A percentile compares a stretch with the other conserved stretches of the same genome.
These are phyloP conservation scores for Hypholoma fasciculare DNA, from an alignment of 768 basidiomycete species.

Conservation along the genomic window DNA sequence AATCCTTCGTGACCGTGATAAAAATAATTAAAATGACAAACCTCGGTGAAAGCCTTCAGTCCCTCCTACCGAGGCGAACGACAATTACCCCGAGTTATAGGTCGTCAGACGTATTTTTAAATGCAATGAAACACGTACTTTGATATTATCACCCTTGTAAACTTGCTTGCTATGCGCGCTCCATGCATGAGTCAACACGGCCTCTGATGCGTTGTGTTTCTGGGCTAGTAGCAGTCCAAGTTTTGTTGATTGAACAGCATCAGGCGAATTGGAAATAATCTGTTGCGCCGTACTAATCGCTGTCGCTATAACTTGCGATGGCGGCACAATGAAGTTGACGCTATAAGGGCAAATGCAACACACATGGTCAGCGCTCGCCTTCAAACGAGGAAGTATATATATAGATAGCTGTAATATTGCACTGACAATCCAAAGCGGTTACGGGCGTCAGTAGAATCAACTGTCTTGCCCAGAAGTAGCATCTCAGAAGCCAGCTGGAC, in stretches of 20 bases:
- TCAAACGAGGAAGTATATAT: slow-evolving; percentile 2
- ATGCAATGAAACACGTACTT: slow-evolving; percentile 40
- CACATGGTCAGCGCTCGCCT: slow-evolving; percentile 5
- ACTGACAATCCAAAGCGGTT: slow-evolving; percentile 76
- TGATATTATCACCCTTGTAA: slow-evolving; percentile 68
- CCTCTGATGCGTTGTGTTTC: slow-evolving; percentile 50
- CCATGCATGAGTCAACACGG: slow-evolving; percentile 44
- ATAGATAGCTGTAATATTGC: background rate
- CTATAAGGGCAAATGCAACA: slow-evolving; percentile 32
- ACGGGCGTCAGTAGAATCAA: slow-evolving; percentile 68
- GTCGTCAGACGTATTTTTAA: background rate
- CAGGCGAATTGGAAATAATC: slow-evolving; percentile 70
- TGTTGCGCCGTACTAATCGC: slow-evolving; percentile 63
- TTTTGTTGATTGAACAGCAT: slow-evolving; percentile 78
- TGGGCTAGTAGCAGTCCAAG: slow-evolving; percentile 60
- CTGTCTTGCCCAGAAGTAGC: slow-evolving; percentile 68
- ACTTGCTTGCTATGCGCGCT: slow-evolving; percentile 50
- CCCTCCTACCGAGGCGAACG: slow-evolving; percentile 54
- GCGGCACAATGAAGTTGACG: slow-evolving; percentile 70
- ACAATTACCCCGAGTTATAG: slow-evolving; percentile 6
- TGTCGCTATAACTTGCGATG: slow-evolving; percentile 51
- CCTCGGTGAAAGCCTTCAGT: slow-evolving; percentile 66
- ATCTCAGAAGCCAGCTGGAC: slow-evolving; percentile 71
- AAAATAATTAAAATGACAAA: slow-evolving; percentile 27
- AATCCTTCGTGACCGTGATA: background rate